Percentiles rank a stretch among this genome's conserved stretches.
Conservation (phyloP, 2,329 filamentous ascomycete genomes). For the Alternaria sp. region DNA sequence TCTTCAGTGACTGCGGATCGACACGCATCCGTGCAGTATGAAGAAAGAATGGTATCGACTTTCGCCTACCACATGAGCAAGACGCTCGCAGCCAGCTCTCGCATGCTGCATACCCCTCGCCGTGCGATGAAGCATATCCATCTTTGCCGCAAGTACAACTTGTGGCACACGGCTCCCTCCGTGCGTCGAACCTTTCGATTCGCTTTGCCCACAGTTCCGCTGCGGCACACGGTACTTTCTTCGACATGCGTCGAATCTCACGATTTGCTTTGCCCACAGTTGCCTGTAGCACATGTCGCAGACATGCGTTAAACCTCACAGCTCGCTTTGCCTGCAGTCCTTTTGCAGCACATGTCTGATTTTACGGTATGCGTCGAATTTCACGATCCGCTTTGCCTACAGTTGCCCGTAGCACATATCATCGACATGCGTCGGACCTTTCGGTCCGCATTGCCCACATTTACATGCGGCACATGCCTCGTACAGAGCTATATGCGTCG, state of each 20-base stretch:
- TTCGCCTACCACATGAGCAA: neutral
- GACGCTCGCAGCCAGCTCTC: neutral
- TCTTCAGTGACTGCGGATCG: neutral
- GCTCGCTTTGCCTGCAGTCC: too few relatives aligned
- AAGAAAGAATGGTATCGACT: neutral
- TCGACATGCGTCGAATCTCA: neutral
- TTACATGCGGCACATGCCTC: too few relatives aligned
- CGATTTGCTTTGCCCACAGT: neutral
- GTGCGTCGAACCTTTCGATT: neutral
- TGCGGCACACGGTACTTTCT: neutral
- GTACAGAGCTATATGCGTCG: too few relatives aligned
- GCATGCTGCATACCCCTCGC: neutral
- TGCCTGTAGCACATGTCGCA: neutral
- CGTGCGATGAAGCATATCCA: neutral
- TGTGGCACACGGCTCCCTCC: neutral
- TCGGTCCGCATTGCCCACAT: neutral
- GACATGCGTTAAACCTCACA: too few relatives aligned
- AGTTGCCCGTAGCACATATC: neutral
- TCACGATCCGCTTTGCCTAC: neutral
- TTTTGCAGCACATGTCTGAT: too few relatives aligned
- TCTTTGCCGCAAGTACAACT: neutral
- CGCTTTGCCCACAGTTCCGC: neutral
- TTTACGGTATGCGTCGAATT: too few relatives aligned
- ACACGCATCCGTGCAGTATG: neutral
- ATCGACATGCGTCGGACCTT: neutral